Evolutionary conservation across 2,329 filamentous ascomycete species (phyloP).

Genomic region (Acarospora socialis): DNA sequence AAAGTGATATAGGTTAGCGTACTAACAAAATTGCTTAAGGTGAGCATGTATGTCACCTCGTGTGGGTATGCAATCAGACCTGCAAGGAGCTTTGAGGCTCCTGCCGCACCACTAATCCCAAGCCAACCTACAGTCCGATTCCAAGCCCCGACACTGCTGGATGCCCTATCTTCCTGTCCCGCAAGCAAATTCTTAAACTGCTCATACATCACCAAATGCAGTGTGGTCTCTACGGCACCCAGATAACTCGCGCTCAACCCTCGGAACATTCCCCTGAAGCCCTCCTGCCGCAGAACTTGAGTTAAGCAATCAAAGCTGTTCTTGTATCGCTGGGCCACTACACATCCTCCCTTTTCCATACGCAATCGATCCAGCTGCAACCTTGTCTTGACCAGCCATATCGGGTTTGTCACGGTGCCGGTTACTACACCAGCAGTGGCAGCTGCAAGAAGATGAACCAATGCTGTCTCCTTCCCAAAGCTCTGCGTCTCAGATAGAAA

Average conservation of each 20-base stretch:
- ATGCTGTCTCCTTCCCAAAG: slow-evolving; percentile 19
- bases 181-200: slow-evolving; percentile 21
- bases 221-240: slow-evolving; percentile 23
- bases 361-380: too few species aligned
- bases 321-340: too few species aligned
- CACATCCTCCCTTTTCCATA: too few species aligned
- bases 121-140: slow-evolving; percentile 18
- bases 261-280: too few species aligned
- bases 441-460: slow-evolving; percentile 23
- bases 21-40: not conserved
- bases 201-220: slow-evolving; percentile 25
- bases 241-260: too few species aligned
- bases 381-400: slow-evolving; percentile 25
- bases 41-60: slow-evolving; percentile 20
- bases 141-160: slow-evolving; percentile 15
- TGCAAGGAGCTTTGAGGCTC: slow-evolving; percentile 22
- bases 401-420: slow-evolving; percentile 25
- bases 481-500: slow-evolving; percentile 20
- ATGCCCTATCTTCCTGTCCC: slow-evolving; percentile 13
- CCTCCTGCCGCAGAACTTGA: too few species aligned
- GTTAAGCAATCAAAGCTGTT: too few species aligned
- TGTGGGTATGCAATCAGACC: slow-evolving; percentile 23
- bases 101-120: slow-evolving; percentile 22
- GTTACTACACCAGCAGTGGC: slow-evolving; percentile 24
- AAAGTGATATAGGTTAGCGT: not conserved